Evolutionary conservation across 2,329 filamentous ascomycete species (phyloP), one percentile per base, ranked within the genome.

Genomic region (Alternaria gansuensis): DNA sequence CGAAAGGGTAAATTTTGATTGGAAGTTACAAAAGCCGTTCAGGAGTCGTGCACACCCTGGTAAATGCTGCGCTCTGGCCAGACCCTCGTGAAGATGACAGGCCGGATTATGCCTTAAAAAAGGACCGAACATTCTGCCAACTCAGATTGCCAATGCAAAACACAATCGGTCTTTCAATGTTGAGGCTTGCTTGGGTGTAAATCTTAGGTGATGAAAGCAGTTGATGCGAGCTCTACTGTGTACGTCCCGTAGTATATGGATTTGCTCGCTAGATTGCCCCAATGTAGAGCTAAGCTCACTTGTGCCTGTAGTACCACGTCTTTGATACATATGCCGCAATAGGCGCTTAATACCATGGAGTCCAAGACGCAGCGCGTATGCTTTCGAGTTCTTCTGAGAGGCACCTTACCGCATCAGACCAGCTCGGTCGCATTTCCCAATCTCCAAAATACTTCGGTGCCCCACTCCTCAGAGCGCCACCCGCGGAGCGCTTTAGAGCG

Each of bases 11-110:
- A 46, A 46, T 10, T 10, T 17, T 17, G 17, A 21, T 14, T 17
- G 43, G 14, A 46, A 28, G 43, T 29, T 21, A 33, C 36, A 29
- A 26, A 11, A 23, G n/a, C 43, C 43, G 17, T 29, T 17, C 43
- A 21, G 29, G 43, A 45, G 43, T 45, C 43, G 43, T 29, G 43
- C 26, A 45, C 26, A 17, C 43, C 43, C 43, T 29, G 43, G 26
- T 11, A 29, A 11, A 21, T 31, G 5, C 28, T 21, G 43, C 43
- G 43, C 43, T 36, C 17, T 45, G 43, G 28, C 43, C 43, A 46
- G 28, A 46, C 28, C 43, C 43, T 46, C 17, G n/a, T 17, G 43
- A 17, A 46, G 28, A 28, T 46, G 28, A 46, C 43, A 33, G 43
- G 17, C 43, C 29, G 31, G 43, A 46, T 8, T 9, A 21, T 17